Base-by-base conservation (phyloP, 352 stramenopile genomes). In the Phytophthora capsici region DNA sequence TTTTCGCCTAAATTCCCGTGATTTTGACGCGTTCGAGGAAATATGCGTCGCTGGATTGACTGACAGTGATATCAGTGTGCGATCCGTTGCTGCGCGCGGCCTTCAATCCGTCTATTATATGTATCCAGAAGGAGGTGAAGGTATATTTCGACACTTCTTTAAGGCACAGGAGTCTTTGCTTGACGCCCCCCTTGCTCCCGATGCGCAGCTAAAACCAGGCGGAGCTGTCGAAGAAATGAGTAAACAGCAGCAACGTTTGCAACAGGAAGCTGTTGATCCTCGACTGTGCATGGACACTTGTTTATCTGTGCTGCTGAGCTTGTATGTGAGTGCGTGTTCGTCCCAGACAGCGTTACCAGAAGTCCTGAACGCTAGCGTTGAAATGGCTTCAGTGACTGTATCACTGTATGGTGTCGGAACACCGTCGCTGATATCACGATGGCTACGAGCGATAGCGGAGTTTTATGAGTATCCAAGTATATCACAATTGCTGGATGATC, bases 91-190 rank as follows among this genome's bases (percentile, higher is more conserved):
- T 6, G 71, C 80, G 9, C 64, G 59, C 40, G 63, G 77, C 13
- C 73, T 91, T 37, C 85, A 93, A 53, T 85, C 86, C 5, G 23
- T 94, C 17, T 89, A 88, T 52, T 90, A 81, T 55, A 96, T 94
- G 86, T 94, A 90, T 62, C 82, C 83, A 16, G 84, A 94, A 49
- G 88, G 87, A 16, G 66, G 77, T 8, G 44, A 69, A 23, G 64
- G 77, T 58, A 69, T 93, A 13, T 90, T 85, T 63, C 69, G 67
- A n/a, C 74, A 93, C 66, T 63, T 85, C 32, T 79, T 71, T 19
- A 37, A 72, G n/a, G 25, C 69, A n/a, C 43, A 89, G 20, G 45
- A 57, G 44, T 7, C 13, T 20, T 56, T 72, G 13, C 64, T 78
- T 22, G 70, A 75, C 41, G 44, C 67, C 6, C 71, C 71, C 1